Evolutionary conservation across 495 filamentous ascomycete genomes (phyloP).

Genomic region (Annulohypoxylon stygium): DNA sequence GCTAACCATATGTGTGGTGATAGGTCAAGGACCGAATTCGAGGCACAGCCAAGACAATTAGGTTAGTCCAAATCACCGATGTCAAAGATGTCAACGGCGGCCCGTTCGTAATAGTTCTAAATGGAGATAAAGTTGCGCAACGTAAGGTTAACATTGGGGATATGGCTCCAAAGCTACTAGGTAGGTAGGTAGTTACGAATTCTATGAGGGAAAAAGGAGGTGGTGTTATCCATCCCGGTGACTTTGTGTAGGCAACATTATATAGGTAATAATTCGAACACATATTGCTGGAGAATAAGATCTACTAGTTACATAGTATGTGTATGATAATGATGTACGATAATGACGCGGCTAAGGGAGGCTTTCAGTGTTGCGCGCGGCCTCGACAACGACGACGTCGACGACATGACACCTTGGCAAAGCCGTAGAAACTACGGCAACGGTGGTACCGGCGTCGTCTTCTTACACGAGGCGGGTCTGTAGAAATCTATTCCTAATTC

Average conservation of each 20-base stretch:
- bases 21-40: conserved; percentile 81
- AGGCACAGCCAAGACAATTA: conserved; percentile 81
- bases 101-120: conserved; percentile 81
- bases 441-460: conserved; percentile 18
- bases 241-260: too few relatives aligned
- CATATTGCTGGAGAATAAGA: conserved; percentile 55
- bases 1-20: conserved; percentile 18
- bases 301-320: background rate
- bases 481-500: background rate
- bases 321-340: conserved; percentile 48
- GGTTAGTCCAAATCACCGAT: conserved; percentile 86
- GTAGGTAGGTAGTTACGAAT: conserved; percentile 75
- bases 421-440: conserved; percentile 26
- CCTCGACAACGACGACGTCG: conserved; percentile 43
- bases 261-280: conserved; percentile 36
- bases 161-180: conserved; percentile 70
- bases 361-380: conserved; percentile 56
- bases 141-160: conserved; percentile 88
- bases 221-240: conserved; percentile 71
- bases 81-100: conserved; percentile 75
- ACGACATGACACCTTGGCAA: conserved; percentile 44
- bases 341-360: conserved; percentile 53
- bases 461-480: conserved; percentile 7
- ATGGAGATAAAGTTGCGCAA: conserved; percentile 80
- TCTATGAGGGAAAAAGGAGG: conserved; percentile 86